Evolutionary conservation across 208 protist species (phyloP), one percentile per base, ranked within the genome.

Genomic region (Leishmania gerbilli): DNA sequence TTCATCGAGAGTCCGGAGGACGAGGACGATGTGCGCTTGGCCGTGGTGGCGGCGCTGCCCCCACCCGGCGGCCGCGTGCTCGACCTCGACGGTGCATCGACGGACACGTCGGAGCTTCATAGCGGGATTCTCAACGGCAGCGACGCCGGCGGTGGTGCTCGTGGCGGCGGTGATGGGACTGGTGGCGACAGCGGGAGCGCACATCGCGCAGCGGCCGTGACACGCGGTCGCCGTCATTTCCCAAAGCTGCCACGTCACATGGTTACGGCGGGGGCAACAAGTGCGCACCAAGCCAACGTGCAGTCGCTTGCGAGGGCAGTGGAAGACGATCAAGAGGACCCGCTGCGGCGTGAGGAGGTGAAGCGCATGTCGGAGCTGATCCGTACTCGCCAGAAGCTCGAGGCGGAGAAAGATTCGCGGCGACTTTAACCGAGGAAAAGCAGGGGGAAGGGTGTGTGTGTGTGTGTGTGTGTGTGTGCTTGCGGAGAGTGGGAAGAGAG

Each of bases 311-410:
- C 58, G 9, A 60, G 51, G 37, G 79, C n/a, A 2, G 45, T 49
- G 40, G 60, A 47, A 2, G 77, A 53, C 15, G 81, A 84, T n/a
- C 74, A 80, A 42, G 84, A 83, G 78, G 91, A 92, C 27, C 91
- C 91, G 51, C 85, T 95, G 64, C 74, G 76, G 31, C 88, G 91
- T 17, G 89, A 89, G 13, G 90, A 95, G 76, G 88, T 95, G 51
- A 95, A 95, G 84, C 72, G 79, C 42, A 88, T 95, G 82, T 89
- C 91, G 3, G 85, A 82, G 40, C 49, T 84, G 37, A 83, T 95
- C 3, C 53, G 89, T 42, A 64, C 75, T 19, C 86, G 89, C 0
- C 87, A 92, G 71, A 68, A 64, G n/a, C 62, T 84, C 27, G 84
- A 87, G 15, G 24, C 76, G 51, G 83, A 87, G 72, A 79, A 83